phyloP scores from a whole-genome alignment of 2,329 filamentous ascomycete genomes.

The Aspergillus sergii region DNA sequence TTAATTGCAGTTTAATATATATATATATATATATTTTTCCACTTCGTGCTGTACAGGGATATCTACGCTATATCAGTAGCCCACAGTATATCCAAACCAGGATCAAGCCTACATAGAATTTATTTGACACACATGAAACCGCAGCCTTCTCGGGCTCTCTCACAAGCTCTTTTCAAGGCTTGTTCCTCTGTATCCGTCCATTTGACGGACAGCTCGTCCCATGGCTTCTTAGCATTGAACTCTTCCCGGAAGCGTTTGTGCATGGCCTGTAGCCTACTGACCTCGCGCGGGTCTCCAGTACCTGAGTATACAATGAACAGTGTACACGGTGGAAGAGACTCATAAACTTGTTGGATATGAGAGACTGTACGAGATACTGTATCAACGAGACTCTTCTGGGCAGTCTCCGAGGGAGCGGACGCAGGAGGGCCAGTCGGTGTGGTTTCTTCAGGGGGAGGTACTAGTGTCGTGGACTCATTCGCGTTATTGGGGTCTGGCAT shows the following conservation, averaged over 20 bases:
- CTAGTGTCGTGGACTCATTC: slow-evolving; percentile 37
- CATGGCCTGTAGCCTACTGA: slow-evolving; percentile 58
- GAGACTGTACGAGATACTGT: slow-evolving; percentile 54
- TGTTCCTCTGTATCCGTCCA: slow-evolving; percentile 69
- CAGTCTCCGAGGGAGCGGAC: slow-evolving; percentile 10
- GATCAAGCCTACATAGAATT: slow-evolving; percentile 13
- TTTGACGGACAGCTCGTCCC: slow-evolving; percentile 64
- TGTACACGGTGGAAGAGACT: slow-evolving; percentile 60
- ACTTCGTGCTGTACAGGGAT: background rate
- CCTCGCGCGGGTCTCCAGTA: slow-evolving; percentile 63
- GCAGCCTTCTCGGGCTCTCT: slow-evolving; percentile 59
- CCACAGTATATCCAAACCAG: background rate
- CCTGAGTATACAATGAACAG: slow-evolving; percentile 66
- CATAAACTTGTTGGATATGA: slow-evolving; percentile 56
- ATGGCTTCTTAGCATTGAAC: slow-evolving; percentile 60
- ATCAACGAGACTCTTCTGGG: slow-evolving; percentile 41
- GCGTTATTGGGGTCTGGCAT: slow-evolving; percentile 50
- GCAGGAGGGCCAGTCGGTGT: slow-evolving; percentile 15
- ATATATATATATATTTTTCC: no score
- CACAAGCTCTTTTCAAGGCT: slow-evolving; percentile 58
- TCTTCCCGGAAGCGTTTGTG: slow-evolving; percentile 60
- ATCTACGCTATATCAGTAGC: background rate
- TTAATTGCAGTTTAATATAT: background rate
- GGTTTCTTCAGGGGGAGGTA: slow-evolving; percentile 29
- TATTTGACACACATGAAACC: slow-evolving; percentile 63